Base-by-base conservation (phyloP, 179 eudicot genomes). In the Corrigiola litoralis region DNA sequence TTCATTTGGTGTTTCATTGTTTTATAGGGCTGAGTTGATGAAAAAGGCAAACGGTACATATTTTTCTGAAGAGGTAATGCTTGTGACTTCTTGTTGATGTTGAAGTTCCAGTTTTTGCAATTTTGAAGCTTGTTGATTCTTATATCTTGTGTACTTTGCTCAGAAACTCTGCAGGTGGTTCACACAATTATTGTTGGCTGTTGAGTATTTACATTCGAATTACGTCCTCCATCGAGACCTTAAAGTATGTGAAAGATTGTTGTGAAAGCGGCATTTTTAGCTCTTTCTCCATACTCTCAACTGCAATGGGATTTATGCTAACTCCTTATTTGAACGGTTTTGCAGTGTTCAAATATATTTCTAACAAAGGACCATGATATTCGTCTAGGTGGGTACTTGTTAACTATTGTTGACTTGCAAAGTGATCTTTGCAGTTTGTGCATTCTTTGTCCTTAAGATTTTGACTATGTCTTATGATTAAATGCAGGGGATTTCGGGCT, bases 321-420 rank as follows among this genome's bases (percentile, higher is more conserved):
- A 65, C 12, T 33, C 4, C n/a, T 46, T 65, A 4, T 32, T 4
- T 21, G 24, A 24, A 31, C 29, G 2, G 72, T 51, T 71, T 73
- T 68, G 79, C 95, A 94, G 99, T 94, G 99, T 74, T 94, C 99
- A n/a, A 94, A 94, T 59, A 94, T 94, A 70, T 90, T 94, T 80
- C 96, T 94, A 58, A 94, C 96, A 41, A 87, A 88, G 70, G 96
- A 94, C 75, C 90, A 87, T 65, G 83, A 90, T 78, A 76, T 94
- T 66, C 96, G 96, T 29, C 94, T 94, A 55, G 99, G 97, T 94
- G 72, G 78, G 91, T 80, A 42, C 55, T 33, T 46, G 4, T 4
- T 1, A 20, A 21, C 51, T 66, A 2, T 56, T 16, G 10, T 38
- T 60, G 5, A 40, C 54, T n/a, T 17, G n/a, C 25, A 8, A 36